These are phyloP conservation scores for Eucalyptus melliodora DNA, from an alignment of 345 rosid species.

Conservation along the genomic window DNA sequence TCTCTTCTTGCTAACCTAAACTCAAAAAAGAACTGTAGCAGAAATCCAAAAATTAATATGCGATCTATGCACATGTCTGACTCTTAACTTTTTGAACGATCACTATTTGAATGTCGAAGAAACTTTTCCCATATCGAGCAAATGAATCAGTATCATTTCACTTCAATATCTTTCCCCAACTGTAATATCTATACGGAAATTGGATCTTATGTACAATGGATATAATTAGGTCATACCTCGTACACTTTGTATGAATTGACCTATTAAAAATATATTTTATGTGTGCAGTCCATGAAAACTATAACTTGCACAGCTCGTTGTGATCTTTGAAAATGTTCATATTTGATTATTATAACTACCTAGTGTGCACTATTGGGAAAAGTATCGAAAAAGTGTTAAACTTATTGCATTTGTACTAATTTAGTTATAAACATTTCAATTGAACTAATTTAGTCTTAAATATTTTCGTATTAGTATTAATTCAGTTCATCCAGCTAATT, in stretches of 20 bases:
- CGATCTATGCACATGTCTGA: not conserved
- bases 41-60: not conserved
- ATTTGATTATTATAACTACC: not conserved
- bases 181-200: not conserved
- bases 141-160: not conserved
- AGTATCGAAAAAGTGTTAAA: not conserved
- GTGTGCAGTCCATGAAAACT: not conserved
- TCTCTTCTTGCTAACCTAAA: not conserved
- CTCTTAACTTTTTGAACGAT: not conserved
- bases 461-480: rapidly evolving
- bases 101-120: not conserved
- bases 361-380: not conserved
- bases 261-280: not conserved
- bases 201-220: not conserved
- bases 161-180: not conserved
- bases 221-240: not conserved
- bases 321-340: not conserved
- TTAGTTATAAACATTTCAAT: not conserved
- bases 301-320: not conserved
- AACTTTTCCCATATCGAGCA: not conserved
- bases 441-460: not conserved
- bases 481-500: rapidly evolving
- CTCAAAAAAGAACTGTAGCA: rapidly evolving
- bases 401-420: not conserved
- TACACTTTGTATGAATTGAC: not conserved